Evolutionary conservation across 768 basidiomycete species (phyloP).

Genomic region (Psilocybe cubensis): DNA sequence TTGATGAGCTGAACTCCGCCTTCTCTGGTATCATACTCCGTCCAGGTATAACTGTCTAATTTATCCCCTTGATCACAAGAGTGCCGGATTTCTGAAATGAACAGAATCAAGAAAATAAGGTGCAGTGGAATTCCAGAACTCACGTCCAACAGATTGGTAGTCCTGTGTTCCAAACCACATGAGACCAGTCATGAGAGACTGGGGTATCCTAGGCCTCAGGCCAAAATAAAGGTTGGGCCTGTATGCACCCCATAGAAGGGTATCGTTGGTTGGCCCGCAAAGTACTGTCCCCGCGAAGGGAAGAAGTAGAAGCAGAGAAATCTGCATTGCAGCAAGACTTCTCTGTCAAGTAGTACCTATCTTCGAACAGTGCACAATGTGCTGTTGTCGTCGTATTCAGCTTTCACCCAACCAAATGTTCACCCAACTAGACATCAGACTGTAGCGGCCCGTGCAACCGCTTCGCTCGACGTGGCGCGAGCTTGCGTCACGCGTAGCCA

Average conservation of each 20-base stretch:
- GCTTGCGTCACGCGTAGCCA: too few species aligned
- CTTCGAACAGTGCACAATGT: too few species aligned
- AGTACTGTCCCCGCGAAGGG: constrained; percentile 42
- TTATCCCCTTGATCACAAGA: constrained; percentile 88
- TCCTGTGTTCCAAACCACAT: constrained; percentile 94
- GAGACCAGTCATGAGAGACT: constrained; percentile 91
- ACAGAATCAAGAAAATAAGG: not conserved
- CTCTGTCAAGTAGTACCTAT: not conserved
- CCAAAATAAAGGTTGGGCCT: constrained; percentile 97
- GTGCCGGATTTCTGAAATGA: constrained; percentile 73
- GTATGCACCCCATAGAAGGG: constrained; percentile 84
- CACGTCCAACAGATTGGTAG: constrained; percentile 70
- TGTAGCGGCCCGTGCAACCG: too few species aligned
- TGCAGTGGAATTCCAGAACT: constrained; percentile 27
- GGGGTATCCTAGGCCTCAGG: constrained; percentile 79
- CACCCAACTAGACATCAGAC: too few species aligned
- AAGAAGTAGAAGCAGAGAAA: constrained; percentile 49
- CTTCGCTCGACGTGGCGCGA: too few species aligned
- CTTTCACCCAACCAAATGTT: too few species aligned
- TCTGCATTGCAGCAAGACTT: constrained; percentile 39
- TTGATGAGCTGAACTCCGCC: constrained; percentile 86
- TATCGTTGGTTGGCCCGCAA: constrained; percentile 47
- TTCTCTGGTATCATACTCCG: constrained; percentile 82
- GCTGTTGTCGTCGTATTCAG: too few species aligned
- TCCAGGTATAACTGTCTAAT: constrained; percentile 84